Conservation (phyloP, 371 early-diverging fungal genomes). For the Apophysomyces variabilis region DNA sequence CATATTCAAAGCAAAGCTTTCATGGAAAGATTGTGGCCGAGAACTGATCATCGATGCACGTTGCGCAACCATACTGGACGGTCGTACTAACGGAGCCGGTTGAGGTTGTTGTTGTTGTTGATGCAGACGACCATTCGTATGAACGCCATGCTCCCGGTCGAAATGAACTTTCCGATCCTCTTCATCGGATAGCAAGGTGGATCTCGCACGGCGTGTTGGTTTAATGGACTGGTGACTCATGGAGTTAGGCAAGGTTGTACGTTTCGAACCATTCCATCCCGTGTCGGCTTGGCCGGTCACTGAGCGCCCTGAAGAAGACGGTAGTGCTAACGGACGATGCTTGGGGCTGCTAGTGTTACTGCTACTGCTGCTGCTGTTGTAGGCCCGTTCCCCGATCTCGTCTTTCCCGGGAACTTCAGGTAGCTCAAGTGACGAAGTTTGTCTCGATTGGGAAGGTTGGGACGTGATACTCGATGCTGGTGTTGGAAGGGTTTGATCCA, state of each 20-base stretch:
- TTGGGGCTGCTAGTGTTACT: slow-evolving; percentile 31
- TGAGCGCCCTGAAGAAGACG: background rate
- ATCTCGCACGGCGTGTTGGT: background rate
- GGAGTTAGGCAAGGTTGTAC: background rate
- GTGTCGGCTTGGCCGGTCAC: background rate
- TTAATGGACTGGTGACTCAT: background rate
- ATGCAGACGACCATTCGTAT: too few relatives aligned
- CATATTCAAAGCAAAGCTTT: slow-evolving; percentile 33
- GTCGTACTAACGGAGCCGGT: slow-evolving; percentile 20
- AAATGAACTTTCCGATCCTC: slow-evolving; percentile 15
- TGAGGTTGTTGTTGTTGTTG: background rate
- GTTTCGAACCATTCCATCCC: background rate
- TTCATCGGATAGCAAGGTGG: background rate
- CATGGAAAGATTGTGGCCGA: slow-evolving; percentile 42
- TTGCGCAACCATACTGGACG: slow-evolving; percentile 35
- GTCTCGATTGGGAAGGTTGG: slow-evolving; percentile 7
- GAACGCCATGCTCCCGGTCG: too few relatives aligned
- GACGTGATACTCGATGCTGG: slow-evolving; percentile 18
- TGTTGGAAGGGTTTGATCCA: slow-evolving; percentile 13
- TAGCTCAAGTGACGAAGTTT: background rate
- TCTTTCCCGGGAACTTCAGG: slow-evolving; percentile 12
- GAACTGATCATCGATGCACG: slow-evolving; percentile 31
- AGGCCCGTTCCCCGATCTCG: slow-evolving; percentile 23
- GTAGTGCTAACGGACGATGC: too few relatives aligned
- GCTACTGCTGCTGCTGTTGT: slow-evolving; percentile 39